These are phyloP conservation scores for Fusarium siculi DNA, from an alignment of 2,329 filamentous ascomycete species.

Conservation along the genomic window DNA sequence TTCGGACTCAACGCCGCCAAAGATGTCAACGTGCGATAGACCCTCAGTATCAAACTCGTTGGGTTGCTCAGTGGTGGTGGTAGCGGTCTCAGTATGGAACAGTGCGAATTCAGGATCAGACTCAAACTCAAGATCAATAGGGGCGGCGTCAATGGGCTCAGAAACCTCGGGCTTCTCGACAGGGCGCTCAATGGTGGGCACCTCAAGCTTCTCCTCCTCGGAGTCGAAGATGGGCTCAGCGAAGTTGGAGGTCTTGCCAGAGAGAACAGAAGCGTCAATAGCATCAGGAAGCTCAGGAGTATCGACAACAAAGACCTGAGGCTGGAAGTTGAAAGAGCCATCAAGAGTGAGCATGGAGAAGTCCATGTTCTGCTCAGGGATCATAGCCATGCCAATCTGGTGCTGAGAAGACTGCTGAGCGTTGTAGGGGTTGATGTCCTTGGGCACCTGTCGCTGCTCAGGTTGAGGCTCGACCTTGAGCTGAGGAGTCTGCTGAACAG, in stretches of 20 bases:
- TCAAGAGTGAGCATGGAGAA: slow-evolving; percentile 76
- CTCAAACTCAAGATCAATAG: slow-evolving; percentile 67
- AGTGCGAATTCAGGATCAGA: slow-evolving; percentile 71
- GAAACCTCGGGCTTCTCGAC: slow-evolving; percentile 49
- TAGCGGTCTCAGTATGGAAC: slow-evolving; percentile 59
- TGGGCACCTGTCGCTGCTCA: slow-evolving; percentile 65
- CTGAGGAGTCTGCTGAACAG: slow-evolving; percentile 52
- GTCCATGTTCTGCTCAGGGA: slow-evolving; percentile 82
- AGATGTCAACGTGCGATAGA: slow-evolving; percentile 55
- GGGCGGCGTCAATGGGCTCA: slow-evolving; percentile 41
- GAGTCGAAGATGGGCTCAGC: slow-evolving; percentile 57
- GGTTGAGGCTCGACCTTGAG: slow-evolving; percentile 55
- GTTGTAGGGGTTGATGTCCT: slow-evolving; percentile 73
- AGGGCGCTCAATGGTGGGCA: slow-evolving; percentile 63
- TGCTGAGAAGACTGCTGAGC: slow-evolving; percentile 68
- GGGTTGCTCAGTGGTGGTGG: slow-evolving; percentile 40
- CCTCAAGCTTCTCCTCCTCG: slow-evolving; percentile 67
- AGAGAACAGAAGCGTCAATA: slow-evolving; percentile 71
- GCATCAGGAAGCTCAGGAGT: slow-evolving; percentile 71
- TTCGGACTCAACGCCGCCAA: slow-evolving; percentile 68
- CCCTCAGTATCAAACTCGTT: slow-evolving; percentile 57
- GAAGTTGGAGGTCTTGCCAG: slow-evolving; percentile 74
- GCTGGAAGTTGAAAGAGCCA: slow-evolving; percentile 69
- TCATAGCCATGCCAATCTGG: slow-evolving; percentile 83
- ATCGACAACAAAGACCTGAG: slow-evolving; percentile 80